phyloP scores from a whole-genome alignment of 1,284 basidiomycete species.

The Ustilago bromivora region DNA sequence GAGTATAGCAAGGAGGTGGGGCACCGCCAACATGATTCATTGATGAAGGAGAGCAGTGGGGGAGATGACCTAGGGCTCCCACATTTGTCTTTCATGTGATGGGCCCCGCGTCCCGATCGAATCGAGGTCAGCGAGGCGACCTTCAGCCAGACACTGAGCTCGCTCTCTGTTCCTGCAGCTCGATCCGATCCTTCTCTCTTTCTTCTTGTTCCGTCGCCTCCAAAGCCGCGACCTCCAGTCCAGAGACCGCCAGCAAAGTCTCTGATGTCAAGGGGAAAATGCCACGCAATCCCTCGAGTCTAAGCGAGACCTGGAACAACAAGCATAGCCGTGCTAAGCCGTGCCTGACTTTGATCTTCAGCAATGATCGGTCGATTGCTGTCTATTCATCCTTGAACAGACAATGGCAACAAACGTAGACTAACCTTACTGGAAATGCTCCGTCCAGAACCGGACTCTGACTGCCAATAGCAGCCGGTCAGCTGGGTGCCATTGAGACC shows the following conservation, averaged over 20 bases:
- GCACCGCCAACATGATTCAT: neutral
- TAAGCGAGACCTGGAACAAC: neutral
- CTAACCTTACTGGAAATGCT: neutral
- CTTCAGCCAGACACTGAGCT: neutral
- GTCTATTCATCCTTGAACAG: slow-evolving; percentile 1
- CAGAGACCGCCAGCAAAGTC: slow-evolving; percentile 1
- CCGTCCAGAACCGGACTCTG: neutral
- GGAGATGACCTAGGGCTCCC: neutral
- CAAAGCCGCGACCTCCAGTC: slow-evolving; percentile 2
- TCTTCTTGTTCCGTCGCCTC: neutral
- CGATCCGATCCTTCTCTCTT: neutral
- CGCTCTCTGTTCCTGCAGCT: slow-evolving; percentile 3
- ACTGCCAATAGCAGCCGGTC: neutral
- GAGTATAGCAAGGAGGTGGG: neutral
- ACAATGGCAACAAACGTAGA: neutral
- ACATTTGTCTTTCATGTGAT: neutral
- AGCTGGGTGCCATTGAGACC: neutral
- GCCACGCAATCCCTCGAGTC: neutral
- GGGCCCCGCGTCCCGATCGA: neutral
- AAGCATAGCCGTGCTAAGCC: neutral
- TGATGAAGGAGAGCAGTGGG: neutral
- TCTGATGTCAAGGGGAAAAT: neutral
- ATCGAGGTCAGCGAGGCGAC: neutral
- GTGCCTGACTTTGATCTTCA: neutral
- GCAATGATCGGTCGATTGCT: neutral